phyloP scores from a whole-genome alignment of 2,329 filamentous ascomycete species.

The Chrysoporthe deuterocubensis region DNA sequence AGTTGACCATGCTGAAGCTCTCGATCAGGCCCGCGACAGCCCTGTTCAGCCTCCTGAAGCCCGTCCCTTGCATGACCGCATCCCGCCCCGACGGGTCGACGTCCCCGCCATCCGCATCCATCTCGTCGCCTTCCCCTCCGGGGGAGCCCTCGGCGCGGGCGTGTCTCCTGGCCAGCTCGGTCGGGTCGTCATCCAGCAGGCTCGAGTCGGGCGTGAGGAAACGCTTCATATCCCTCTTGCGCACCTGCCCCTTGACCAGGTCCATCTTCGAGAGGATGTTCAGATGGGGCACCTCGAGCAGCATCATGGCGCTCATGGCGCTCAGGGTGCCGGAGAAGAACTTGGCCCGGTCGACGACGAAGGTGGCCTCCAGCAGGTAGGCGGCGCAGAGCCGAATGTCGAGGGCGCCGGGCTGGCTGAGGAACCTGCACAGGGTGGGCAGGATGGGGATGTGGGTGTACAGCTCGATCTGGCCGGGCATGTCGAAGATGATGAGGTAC shows the following conservation, averaged over 20 bases:
- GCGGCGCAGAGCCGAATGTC: conserved; percentile 92
- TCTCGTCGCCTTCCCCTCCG: conserved; percentile 53
- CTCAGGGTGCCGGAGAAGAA: conserved; percentile 95
- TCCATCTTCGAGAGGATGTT: conserved; percentile 99
- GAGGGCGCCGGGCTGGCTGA: conserved; percentile 77
- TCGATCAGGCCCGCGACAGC: conserved; percentile 92
- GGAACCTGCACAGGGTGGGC: conserved; percentile 79
- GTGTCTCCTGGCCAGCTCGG: conserved; percentile 51
- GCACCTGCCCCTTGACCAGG: conserved; percentile 85
- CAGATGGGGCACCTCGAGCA: conserved; percentile 95
- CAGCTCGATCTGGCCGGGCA: conserved; percentile 98
- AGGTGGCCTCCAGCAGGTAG: conserved; percentile 94
- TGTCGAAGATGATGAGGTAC: conserved; percentile 96
- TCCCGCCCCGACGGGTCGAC: conserved; percentile 67
- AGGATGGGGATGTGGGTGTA: conserved; percentile 97
- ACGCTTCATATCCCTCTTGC: conserved; percentile 84
- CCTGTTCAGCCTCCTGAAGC: conserved; percentile 81
- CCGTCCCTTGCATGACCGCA: conserved; percentile 77
- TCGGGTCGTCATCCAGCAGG: conserved; percentile 79
- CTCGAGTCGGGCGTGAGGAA: conserved; percentile 87
- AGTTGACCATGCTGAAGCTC: conserved; percentile 97
- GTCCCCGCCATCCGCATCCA: conserved; percentile 55
- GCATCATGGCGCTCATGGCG: conserved; percentile 98
- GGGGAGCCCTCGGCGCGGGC: conserved; percentile 52
- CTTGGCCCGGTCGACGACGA: conserved; percentile 93